phyloP scores from a whole-genome alignment of 2,329 filamentous ascomycete species.

The Leptoxyphium fumago region DNA sequence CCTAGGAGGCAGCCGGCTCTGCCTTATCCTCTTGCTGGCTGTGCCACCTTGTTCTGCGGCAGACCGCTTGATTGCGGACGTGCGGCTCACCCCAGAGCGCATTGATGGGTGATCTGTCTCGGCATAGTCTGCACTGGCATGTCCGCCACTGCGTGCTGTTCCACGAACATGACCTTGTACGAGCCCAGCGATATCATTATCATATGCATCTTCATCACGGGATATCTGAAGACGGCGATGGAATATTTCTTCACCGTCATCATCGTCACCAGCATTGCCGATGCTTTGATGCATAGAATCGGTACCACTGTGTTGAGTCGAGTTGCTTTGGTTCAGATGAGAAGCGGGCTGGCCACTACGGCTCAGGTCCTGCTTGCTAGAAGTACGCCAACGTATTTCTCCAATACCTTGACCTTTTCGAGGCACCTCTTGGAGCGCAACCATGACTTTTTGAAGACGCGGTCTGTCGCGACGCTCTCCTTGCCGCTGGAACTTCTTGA shows the following conservation, averaged over 20 bases:
- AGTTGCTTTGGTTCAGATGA: background rate
- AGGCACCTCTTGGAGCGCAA: slow-evolving; percentile 56
- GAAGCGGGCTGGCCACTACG: slow-evolving; percentile 8
- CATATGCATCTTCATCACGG: slow-evolving; percentile 14
- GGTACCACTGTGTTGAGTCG: background rate
- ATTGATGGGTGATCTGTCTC: slow-evolving; percentile 6
- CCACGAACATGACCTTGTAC: background rate
- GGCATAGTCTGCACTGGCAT: slow-evolving; percentile 6
- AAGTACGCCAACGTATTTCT: slow-evolving; percentile 56
- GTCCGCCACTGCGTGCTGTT: slow-evolving; percentile 6
- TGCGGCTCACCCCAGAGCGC: slow-evolving; percentile 1
- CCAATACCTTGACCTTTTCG: slow-evolving; percentile 59
- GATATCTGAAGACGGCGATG: slow-evolving; percentile 15
- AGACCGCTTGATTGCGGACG: slow-evolving; percentile 9
- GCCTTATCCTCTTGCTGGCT: slow-evolving; percentile 18
- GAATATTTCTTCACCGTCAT: slow-evolving; percentile 13
- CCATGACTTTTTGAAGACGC: slow-evolving; percentile 45
- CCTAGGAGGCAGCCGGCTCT: slow-evolving; percentile 9
- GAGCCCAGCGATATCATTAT: background rate
- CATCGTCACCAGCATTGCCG: slow-evolving; percentile 4
- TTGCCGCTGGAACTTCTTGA: slow-evolving; percentile 67
- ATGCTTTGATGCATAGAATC: slow-evolving; percentile 1
- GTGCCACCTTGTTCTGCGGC: slow-evolving; percentile 9
- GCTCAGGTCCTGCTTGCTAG: slow-evolving; percentile 3
- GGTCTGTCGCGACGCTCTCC: slow-evolving; percentile 32